Evolutionary conservation across 2,329 filamentous ascomycete species (phyloP).

Genomic region (Cladophialophora exuberans): DNA sequence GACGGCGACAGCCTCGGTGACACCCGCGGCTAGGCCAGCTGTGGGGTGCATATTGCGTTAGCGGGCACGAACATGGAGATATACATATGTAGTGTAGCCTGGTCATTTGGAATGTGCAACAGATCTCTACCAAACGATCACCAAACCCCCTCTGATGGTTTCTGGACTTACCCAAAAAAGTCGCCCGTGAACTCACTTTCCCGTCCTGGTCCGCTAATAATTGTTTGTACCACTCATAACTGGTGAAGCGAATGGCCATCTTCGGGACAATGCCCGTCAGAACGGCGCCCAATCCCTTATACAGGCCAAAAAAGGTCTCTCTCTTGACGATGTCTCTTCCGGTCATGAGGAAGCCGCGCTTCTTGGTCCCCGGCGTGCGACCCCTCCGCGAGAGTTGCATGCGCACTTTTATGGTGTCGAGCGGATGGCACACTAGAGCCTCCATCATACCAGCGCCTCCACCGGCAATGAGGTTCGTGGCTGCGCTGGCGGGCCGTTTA

Average conservation of each 20-base stretch:
- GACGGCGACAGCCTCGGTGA: conserved; percentile 94
- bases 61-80: too few species aligned
- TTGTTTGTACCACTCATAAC: conserved; percentile 94
- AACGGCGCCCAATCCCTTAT: conserved; percentile 98
- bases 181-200: conserved; percentile 69
- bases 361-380: conserved; percentile 76
- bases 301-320: conserved; percentile 89
- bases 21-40: conserved; percentile 88
- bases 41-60: conserved; percentile 4
- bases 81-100: too few species aligned
- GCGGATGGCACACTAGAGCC: conserved; percentile 90
- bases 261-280: conserved; percentile 96
- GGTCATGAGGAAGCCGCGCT: conserved; percentile 84
- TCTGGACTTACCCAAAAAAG: conserved; percentile 63
- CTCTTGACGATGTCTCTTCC: conserved; percentile 83
- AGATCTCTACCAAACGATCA: too few species aligned
- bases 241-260: conserved; percentile 99
- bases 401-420: conserved; percentile 97
- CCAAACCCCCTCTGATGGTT: too few species aligned
- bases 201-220: conserved; percentile 72
- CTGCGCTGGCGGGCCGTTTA: conserved; percentile 81
- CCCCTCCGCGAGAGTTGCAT: conserved; percentile 96
- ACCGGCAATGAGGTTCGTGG: conserved; percentile 94
- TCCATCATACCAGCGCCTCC: conserved; percentile 99
- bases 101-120: too few species aligned